phyloP scores from a whole-genome alignment of 2,329 filamentous ascomycete species.

The Curvularia sp. region DNA sequence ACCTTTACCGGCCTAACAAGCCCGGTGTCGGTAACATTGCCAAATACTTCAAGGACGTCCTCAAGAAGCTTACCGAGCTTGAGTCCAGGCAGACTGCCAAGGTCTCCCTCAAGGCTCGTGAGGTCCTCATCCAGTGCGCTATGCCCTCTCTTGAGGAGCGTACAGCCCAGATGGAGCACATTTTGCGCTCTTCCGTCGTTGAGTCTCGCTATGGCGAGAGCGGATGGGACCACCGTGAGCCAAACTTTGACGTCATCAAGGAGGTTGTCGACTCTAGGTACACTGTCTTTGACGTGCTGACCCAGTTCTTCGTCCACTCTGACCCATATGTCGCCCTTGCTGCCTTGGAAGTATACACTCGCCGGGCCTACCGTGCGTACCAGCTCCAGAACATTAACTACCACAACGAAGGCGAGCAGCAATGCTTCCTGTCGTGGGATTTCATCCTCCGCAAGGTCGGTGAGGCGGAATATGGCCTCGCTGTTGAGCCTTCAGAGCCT shows the following conservation, averaged over 20 bases:
- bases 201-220: slow-evolving; percentile 98
- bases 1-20: slow-evolving; percentile 94
- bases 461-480: slow-evolving; percentile 85
- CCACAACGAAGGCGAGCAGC: slow-evolving; percentile 75
- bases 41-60: slow-evolving; percentile 82
- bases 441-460: slow-evolving; percentile 94
- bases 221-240: slow-evolving; percentile 94
- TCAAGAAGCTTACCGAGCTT: slow-evolving; percentile 88
- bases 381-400: slow-evolving; percentile 89
- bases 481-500: slow-evolving; percentile 78
- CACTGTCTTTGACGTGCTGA: slow-evolving; percentile 95
- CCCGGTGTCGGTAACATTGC: slow-evolving; percentile 86
- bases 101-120: slow-evolving; percentile 95
- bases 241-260: slow-evolving; percentile 88
- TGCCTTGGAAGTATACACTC: slow-evolving; percentile 93
- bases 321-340: slow-evolving; percentile 95
- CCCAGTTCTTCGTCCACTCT: slow-evolving; percentile 92
- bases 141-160: slow-evolving; percentile 96
- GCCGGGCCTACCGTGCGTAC: slow-evolving; percentile 96
- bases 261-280: slow-evolving; percentile 99
- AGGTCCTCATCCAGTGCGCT: slow-evolving; percentile 96
- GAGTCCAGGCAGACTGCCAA: slow-evolving; percentile 88
- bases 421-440: slow-evolving; percentile 90
- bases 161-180: slow-evolving; percentile 97
- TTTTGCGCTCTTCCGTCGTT: slow-evolving; percentile 90